phyloP scores from a whole-genome alignment of 2,329 filamentous ascomycete species.

The Ilyonectria destructans region DNA sequence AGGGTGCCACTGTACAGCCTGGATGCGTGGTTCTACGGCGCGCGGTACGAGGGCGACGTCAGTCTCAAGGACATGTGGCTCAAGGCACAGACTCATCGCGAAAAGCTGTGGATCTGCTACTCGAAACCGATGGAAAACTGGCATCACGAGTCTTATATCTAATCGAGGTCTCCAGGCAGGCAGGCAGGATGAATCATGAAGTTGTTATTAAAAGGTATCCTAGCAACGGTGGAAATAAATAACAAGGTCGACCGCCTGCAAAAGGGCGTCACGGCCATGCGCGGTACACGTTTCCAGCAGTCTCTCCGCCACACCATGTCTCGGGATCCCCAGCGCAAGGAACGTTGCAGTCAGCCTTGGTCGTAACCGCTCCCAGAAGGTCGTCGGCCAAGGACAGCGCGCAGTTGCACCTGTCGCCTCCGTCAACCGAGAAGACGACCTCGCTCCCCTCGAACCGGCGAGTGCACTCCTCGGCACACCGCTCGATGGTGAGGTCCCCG shows the following conservation, averaged over 20 bases:
- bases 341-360: background rate
- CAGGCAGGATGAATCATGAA: background rate
- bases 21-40: constrained; percentile 42
- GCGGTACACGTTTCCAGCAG: background rate
- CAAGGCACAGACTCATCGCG: constrained; percentile 35
- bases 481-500: background rate
- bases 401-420: background rate
- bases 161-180: constrained; percentile 1
- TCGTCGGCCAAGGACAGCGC: background rate
- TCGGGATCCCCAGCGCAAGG: background rate
- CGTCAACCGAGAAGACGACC: background rate
- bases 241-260: background rate
- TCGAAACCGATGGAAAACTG: constrained; percentile 32
- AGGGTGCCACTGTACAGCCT: constrained; percentile 30
- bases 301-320: background rate
- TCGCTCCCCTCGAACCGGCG: background rate
- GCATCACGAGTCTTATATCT: constrained; percentile 41
- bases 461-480: background rate
- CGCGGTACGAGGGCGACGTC: constrained; percentile 36
- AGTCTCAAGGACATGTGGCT: constrained; percentile 41
- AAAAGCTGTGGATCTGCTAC: constrained; percentile 38
- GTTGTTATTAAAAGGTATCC: background rate
- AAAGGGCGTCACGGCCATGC: background rate
- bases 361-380: background rate
- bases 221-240: background rate